Conservation (phyloP, 441 rosid genomes). For the Capsella rubella region DNA sequence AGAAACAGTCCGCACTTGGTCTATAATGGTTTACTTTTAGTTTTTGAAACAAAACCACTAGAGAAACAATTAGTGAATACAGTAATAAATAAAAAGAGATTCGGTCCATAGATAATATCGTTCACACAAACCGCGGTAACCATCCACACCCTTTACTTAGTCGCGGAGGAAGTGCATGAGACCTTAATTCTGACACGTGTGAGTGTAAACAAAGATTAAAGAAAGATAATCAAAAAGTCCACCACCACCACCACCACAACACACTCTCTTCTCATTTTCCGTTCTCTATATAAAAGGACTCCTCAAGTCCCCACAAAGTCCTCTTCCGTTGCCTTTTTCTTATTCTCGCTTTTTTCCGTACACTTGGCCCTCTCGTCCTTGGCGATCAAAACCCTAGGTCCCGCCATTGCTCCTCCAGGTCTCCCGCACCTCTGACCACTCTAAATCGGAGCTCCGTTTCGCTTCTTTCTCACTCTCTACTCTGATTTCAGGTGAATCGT, state of each 20-base stretch:
- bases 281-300: constrained; percentile 24
- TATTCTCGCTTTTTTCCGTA: constrained; percentile 25
- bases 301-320: constrained; percentile 24
- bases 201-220: not conserved
- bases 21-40: too few species aligned
- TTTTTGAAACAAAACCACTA: too few species aligned
- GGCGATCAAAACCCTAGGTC: constrained; percentile 68
- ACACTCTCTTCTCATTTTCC: not conserved
- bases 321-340: not conserved
- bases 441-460: constrained; percentile 3
- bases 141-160: too few species aligned
- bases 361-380: constrained; percentile 41
- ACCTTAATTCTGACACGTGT: constrained; percentile 17
- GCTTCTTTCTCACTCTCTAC: not conserved
- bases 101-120: too few species aligned
- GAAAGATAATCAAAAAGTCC: constrained; percentile 10
- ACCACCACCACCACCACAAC: not conserved
- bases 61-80: too few species aligned
- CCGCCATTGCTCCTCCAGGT: constrained; percentile 38
- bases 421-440: not conserved
- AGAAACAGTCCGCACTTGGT: too few species aligned
- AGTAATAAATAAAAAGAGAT: too few species aligned
- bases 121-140: too few species aligned
- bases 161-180: constrained; percentile 4
- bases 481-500: constrained; percentile 23